Base-by-base conservation (phyloP, 1,284 basidiomycete species). In the Malassezia sp. region DNA sequence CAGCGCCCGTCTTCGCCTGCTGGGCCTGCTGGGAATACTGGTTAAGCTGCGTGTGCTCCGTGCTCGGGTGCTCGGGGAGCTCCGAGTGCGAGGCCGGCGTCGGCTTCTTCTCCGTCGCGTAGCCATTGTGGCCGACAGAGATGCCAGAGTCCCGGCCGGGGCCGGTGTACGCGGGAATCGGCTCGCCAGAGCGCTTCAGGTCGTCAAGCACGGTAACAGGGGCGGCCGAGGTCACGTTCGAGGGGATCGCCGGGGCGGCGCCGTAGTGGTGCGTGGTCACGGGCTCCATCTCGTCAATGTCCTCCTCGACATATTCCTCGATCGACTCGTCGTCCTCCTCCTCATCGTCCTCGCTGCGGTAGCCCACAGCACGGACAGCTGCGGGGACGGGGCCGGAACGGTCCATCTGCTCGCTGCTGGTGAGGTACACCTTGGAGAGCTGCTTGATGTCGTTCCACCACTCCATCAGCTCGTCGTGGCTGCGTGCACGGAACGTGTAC, bases 391-490 rank as follows among this genome's bases (percentile, higher is more conserved):
- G 88, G 4, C 93, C 91, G 39, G 81, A 82, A 43, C 91, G 77
- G 74, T 95, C 87, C 75, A 96, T 85, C 69, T 82, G 79, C 75
- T 96, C 91, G 55, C 83, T 85, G 40, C 89, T 87, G 45, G 95
- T 88, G 46, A 97, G 79, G 73, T 96, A 97, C 57, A 91, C 77
- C 49, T 90, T 89, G 67, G 86, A 90, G 48, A 97, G 77, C 87
- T 96, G 93, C 61, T 89, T 77, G 45, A 93, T 77, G 72, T 96
- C 93, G 72, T 96, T 96, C 91, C 93, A 97, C 85, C 93, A 95
- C 74, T 96, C 91, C 87, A 96, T 90, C 85, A 96, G 88, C 68
- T 95, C 91, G 59, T 96, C 90, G 66, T 86, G 81, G 57, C 80
- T 83, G 54, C 90, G 77, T 34, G 85, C 80, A 41, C 89, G 80